Evolutionary conservation across 192 early-diverging fungal genomes (phyloP).

Genomic region (Kappamyces sp.): DNA sequence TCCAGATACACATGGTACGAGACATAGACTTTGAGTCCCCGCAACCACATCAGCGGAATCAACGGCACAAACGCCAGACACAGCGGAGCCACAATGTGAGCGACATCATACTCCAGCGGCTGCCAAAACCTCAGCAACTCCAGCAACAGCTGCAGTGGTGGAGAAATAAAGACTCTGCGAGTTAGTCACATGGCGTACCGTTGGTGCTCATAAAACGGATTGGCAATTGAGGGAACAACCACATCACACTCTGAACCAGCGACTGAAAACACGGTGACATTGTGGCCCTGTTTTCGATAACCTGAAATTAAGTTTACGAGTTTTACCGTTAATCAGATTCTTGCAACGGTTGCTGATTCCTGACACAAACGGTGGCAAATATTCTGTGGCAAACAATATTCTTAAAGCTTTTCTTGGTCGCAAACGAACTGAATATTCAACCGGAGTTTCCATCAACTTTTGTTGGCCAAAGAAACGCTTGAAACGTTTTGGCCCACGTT

Average conservation of each 20-base stretch:
- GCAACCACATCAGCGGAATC: conserved; percentile 33
- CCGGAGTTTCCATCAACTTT: neutral
- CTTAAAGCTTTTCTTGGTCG: conserved; percentile 19
- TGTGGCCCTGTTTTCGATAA: conserved; percentile 38
- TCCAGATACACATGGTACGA: conserved; percentile 48
- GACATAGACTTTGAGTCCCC: conserved; percentile 43
- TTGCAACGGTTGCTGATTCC: conserved; percentile 50
- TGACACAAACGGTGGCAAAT: conserved; percentile 46
- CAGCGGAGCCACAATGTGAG: conserved; percentile 41
- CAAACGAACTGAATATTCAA: neutral
- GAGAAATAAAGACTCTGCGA: conserved; percentile 39
- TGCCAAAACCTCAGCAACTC: conserved; percentile 31
- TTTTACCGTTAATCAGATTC: conserved; percentile 21
- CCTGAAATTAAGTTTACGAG: conserved; percentile 22
- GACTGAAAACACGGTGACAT: conserved; percentile 37
- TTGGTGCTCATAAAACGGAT: conserved; percentile 38
- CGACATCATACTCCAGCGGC: conserved; percentile 39
- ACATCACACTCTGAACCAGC: conserved; percentile 37
- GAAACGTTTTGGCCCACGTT: conserved; percentile 2
- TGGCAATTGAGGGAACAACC: conserved; percentile 29
- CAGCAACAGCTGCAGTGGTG: conserved; percentile 31
- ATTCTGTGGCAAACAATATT: conserved; percentile 47
- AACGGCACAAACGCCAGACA: conserved; percentile 33
- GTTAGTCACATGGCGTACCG: conserved; percentile 19
- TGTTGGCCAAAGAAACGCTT: neutral